Evolutionary conservation across 1,139 yeast genomes (phyloP).

Genomic region (Pichia sp.): DNA sequence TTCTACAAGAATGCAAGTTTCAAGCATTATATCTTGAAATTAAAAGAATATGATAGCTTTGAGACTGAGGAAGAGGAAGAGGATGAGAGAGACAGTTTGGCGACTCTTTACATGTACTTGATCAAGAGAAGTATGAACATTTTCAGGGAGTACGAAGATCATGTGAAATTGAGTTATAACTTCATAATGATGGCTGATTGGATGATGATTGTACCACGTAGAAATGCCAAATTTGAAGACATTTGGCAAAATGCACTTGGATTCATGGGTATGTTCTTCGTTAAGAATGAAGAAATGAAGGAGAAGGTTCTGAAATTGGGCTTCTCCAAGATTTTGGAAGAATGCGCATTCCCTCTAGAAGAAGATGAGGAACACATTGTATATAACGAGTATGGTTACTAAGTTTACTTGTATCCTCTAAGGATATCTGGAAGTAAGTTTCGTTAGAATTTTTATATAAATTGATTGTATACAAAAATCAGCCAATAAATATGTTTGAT

Average conservation of each 20-base stretch:
- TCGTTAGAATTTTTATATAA: background rate
- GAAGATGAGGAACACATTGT: slow-evolving; percentile 35
- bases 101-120: slow-evolving; percentile 60
- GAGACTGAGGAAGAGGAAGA: slow-evolving; percentile 34
- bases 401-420: too few relatives aligned
- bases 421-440: too few relatives aligned
- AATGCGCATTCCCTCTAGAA: slow-evolving; percentile 55
- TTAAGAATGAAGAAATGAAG: slow-evolving; percentile 54
- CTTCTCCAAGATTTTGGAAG: slow-evolving; percentile 41
- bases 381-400: slow-evolving; percentile 41
- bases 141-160: slow-evolving; percentile 42
- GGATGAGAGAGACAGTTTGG: slow-evolving; percentile 47
- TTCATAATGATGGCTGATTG: slow-evolving; percentile 73
- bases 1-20: slow-evolving; percentile 59
- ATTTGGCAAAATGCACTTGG: slow-evolving; percentile 70
- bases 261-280: slow-evolving; percentile 67
- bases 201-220: slow-evolving; percentile 83
- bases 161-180: slow-evolving; percentile 54
- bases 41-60: slow-evolving; percentile 35
- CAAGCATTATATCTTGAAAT: slow-evolving; percentile 72
- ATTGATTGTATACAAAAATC: background rate
- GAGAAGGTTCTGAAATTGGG: slow-evolving; percentile 36
- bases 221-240: slow-evolving; percentile 38
- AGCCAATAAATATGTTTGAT: background rate
- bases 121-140: slow-evolving; percentile 65